Evolutionary conservation across 2,329 filamentous ascomycete species (phyloP).

Genomic region (Tolypocladium sp.): DNA sequence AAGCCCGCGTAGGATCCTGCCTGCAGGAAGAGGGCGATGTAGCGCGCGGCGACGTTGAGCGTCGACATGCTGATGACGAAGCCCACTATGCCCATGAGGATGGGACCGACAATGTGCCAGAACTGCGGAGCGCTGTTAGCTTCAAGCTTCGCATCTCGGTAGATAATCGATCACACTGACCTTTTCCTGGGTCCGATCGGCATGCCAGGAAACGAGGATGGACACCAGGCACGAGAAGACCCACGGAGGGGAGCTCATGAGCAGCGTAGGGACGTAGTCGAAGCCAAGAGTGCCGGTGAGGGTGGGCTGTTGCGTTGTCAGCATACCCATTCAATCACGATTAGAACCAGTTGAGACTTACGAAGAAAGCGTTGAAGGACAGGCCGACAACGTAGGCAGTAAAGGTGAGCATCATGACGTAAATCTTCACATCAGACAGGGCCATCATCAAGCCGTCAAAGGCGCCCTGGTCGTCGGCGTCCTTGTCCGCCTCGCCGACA

Average conservation of each 20-base stretch:
- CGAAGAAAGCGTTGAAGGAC: conserved; percentile 51
- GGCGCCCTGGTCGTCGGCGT: conserved; percentile 37
- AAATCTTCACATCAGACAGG: conserved; percentile 52
- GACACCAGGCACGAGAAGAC: conserved; percentile 50
- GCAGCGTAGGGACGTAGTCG: conserved; percentile 39
- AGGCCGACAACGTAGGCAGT: conserved; percentile 51
- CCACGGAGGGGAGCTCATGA: conserved; percentile 51
- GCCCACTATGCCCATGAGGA: conserved; percentile 42
- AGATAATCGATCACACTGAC: conserved; percentile 15
- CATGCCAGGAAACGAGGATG: conserved; percentile 44
- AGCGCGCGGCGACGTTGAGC: conserved; percentile 44
- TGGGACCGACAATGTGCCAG: conserved; percentile 47
- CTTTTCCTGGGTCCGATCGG: conserved; percentile 45
- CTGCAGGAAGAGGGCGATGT: conserved; percentile 51
- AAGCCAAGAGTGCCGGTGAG: conserved; percentile 46
- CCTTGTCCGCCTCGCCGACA: conserved; percentile 45
- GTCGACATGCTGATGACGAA: conserved; percentile 54
- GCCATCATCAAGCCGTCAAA: conserved; percentile 49
- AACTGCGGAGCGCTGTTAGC: conserved; percentile 25
- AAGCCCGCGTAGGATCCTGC: conserved; percentile 48
- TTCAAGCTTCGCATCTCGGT: too few species aligned
- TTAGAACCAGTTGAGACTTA: conserved; percentile 12
- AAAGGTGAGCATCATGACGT: conserved; percentile 54
- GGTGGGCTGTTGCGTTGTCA: conserved; percentile 26
- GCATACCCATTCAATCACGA: neutral